Evolutionary conservation across 1,284 basidiomycete species (phyloP).

Genomic region (Gymnopus androsaceus): DNA sequence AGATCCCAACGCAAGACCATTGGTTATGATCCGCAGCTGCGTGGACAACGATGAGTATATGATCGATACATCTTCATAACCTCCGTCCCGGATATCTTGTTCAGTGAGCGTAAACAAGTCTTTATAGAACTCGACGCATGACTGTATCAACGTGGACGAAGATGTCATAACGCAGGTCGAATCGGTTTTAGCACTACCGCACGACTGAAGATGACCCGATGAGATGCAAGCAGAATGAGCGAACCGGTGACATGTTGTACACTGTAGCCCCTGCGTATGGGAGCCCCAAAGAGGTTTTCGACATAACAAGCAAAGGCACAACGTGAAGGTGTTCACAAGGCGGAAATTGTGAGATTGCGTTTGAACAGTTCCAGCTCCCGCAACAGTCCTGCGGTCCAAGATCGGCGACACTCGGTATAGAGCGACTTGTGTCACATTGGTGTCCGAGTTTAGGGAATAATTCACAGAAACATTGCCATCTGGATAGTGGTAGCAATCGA

Average conservation of each 20-base stretch:
- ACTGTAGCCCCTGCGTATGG: slow-evolving; percentile 62
- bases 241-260: slow-evolving; percentile 62
- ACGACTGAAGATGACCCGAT: slow-evolving; percentile 27
- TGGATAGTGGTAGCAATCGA: slow-evolving; percentile 73
- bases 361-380: slow-evolving; percentile 26
- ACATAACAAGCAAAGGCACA: slow-evolving; percentile 70
- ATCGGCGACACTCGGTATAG: slow-evolving; percentile 62
- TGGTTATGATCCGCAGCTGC: slow-evolving; percentile 66
- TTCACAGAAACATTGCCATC: slow-evolving; percentile 59
- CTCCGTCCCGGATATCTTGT: slow-evolving; percentile 44
- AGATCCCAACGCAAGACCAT: slow-evolving; percentile 66
- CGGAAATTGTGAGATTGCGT: slow-evolving; percentile 50
- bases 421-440: slow-evolving; percentile 54
- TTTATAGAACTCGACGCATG: slow-evolving; percentile 55
- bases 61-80: slow-evolving; percentile 72
- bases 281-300: slow-evolving; percentile 73
- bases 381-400: slow-evolving; percentile 34
- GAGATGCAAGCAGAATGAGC: slow-evolving; percentile 59
- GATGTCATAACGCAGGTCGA: slow-evolving; percentile 55
- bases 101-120: slow-evolving; percentile 46
- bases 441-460: slow-evolving; percentile 48
- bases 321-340: slow-evolving; percentile 68
- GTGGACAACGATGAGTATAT: slow-evolving; percentile 60
- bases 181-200: slow-evolving; percentile 39
- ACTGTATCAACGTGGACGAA: slow-evolving; percentile 48